phyloP scores from a whole-genome alignment of 345 rosid species.

The Pistacia vera region DNA sequence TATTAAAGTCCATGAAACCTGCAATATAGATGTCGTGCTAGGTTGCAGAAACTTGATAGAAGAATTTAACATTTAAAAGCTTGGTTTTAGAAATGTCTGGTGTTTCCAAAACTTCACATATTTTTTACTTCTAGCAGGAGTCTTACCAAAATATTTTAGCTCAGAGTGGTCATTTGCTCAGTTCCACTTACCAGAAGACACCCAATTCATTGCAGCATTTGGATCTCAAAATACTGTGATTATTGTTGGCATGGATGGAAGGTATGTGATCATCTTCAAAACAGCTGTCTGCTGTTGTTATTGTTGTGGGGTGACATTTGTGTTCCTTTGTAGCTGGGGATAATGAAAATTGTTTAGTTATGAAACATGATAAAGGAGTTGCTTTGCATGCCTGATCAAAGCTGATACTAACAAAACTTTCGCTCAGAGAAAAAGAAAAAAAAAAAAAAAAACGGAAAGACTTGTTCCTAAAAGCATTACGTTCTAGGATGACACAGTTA shows the following conservation, averaged over 20 bases:
- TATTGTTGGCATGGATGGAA: constrained; percentile 82
- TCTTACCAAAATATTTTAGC: constrained; percentile 91
- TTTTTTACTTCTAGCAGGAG: constrained; percentile 48
- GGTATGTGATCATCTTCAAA: constrained; percentile 40
- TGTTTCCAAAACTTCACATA: not conserved
- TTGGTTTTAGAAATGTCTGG: not conserved
- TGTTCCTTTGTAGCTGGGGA: not conserved
- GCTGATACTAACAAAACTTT: too few relatives aligned
- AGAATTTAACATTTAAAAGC: not conserved
- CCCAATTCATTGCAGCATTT: constrained; percentile 82
- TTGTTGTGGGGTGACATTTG: not conserved
- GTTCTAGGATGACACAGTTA: too few relatives aligned
- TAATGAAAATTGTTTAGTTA: not conserved
- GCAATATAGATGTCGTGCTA: not conserved
- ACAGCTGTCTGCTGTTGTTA: not conserved
- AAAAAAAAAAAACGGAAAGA: too few relatives aligned
- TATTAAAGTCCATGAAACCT: not conserved
- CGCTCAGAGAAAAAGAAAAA: too few relatives aligned
- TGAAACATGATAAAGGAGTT: too few relatives aligned
- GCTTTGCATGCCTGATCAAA: too few relatives aligned
- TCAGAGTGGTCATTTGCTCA: constrained; percentile 97
- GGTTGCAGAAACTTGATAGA: constrained; percentile 1
- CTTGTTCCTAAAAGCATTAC: too few relatives aligned
- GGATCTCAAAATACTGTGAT: constrained; percentile 73
- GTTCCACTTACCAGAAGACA: constrained; percentile 76